These are phyloP conservation scores for Nyctanthes arbortristis DNA, from an alignment of 257 asterid species.

Conservation along the genomic window DNA sequence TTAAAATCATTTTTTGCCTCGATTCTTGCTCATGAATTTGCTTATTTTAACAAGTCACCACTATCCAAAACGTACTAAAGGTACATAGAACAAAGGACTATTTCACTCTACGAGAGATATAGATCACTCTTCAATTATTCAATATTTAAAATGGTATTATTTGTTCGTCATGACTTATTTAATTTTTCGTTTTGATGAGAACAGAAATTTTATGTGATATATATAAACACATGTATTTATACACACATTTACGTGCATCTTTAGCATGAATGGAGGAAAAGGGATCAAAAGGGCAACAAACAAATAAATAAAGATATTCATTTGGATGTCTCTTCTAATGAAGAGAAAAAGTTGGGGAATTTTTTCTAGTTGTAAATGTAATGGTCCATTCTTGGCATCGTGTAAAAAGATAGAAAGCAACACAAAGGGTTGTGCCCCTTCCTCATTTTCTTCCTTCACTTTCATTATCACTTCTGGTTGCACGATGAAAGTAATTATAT, in stretches of 20 bases:
- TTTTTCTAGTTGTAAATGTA: conserved; percentile 20
- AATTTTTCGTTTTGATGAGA: too few species aligned
- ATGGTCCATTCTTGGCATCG: conserved; percentile 12
- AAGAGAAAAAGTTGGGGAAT: conserved; percentile 7
- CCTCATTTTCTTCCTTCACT: background rate
- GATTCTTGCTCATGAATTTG: background rate
- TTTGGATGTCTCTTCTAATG: conserved; percentile 8
- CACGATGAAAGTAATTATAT: too few species aligned
- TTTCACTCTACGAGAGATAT: too few species aligned
- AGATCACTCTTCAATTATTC: too few species aligned
- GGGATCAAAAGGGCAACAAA: background rate
- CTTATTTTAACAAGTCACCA: background rate
- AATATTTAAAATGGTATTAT: too few species aligned
- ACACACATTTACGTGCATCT: background rate
- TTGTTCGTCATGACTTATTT: too few species aligned
- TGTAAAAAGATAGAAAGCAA: conserved; percentile 12
- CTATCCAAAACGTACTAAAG: background rate
- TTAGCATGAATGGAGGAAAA: background rate
- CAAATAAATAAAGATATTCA: conserved; percentile 18
- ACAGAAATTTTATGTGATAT: too few species aligned
- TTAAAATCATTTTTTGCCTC: background rate
- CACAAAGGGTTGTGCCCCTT: background rate
- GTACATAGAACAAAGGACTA: background rate
- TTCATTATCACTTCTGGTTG: too few species aligned
- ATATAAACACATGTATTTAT: too few species aligned